phyloP scores from a whole-genome alignment of 2,329 filamentous ascomycete species.

The Arachnomyces sp. region DNA sequence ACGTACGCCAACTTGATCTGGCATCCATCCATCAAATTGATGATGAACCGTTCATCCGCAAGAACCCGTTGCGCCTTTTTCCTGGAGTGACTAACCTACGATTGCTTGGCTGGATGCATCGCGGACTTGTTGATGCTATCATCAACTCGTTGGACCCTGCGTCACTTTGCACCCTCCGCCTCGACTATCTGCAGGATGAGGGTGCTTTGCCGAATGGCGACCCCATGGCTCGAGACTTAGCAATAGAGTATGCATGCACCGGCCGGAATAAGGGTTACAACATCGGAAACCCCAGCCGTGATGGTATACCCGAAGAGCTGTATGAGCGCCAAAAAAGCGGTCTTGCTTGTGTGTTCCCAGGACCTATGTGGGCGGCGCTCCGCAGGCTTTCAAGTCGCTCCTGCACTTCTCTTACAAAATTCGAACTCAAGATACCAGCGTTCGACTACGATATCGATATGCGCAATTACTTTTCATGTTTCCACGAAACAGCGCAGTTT shows the following conservation, averaged over 20 bases:
- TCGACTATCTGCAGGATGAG: constrained; percentile 8
- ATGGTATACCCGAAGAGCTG: constrained; percentile 3
- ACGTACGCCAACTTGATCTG: constrained; percentile 8
- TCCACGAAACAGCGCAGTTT: constrained; percentile 2
- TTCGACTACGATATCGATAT: neutral
- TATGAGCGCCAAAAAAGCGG: constrained; percentile 5
- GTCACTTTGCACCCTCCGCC: neutral
- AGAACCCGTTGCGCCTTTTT: constrained; percentile 7
- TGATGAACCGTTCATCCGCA: constrained; percentile 3
- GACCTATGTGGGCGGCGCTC: constrained; percentile 8
- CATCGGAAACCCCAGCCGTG: neutral
- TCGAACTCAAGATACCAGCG: constrained; percentile 4
- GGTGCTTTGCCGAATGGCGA: constrained; percentile 6
- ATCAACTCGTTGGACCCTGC: constrained; percentile 5
- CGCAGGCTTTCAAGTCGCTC: constrained; percentile 1
- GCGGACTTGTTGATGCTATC: constrained; percentile 9
- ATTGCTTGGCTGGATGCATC: constrained; percentile 10
- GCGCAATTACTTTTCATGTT: constrained; percentile 5
- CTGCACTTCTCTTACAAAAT: constrained; percentile 4
- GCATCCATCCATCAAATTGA: constrained; percentile 5
- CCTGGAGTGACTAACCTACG: constrained; percentile 8
- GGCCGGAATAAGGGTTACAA: neutral
- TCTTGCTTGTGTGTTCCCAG: constrained; percentile 3
- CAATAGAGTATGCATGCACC: neutral
- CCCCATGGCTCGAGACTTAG: constrained; percentile 1